Base-by-base conservation (phyloP, 1,284 basidiomycete species). In the Trichosporon sp. region DNA sequence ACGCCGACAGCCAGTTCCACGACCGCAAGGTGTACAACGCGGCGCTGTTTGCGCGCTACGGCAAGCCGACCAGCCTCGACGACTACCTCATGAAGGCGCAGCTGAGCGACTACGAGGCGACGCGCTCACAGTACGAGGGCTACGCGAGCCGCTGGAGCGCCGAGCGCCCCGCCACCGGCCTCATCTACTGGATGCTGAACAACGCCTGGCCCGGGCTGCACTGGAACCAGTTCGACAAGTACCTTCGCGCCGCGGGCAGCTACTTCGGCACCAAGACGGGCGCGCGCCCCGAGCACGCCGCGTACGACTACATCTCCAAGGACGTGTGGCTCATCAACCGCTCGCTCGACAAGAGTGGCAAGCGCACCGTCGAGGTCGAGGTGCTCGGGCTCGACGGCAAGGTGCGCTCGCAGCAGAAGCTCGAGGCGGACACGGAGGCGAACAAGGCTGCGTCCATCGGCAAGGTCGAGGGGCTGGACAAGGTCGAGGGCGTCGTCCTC, bases 161-260 rank as follows among this genome's bases (percentile, higher is more conserved):
- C 3, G 27, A 31, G 7, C 56, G 56, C 18, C 56, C 56, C 3
- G 56, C 56, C 15, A 60, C 56, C 15, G 56, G 56, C 27, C 6
- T 60, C 29, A 60, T 60, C 56, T 60, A 60, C 29, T 60, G 56
- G 56, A 60, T 60, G 56, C 56, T 60, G 27, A 60, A 60, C 56
- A n/a, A 29, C 5, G 56, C 56, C 15, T 60, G 56, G 56, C 56
- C 56, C 15, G 56, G 27, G 15, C 56, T 60, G 18, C 56, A 60
- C 56, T 60, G 56, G 56, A n/a, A 31, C 27, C 56, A 31, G 27
- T 29, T 60, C 5, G 56, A 60, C 56, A 9, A 12, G 29, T 60
- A 60, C 29, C 27, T n/a, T 18, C 27, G 27, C 13, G 27, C 56
- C 8, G 27, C 27, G 29, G 56, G 56, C 2, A n/a, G 15, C 15